Conservation (phyloP, 257 asterid genomes). For the Gentiana macrophylla region DNA sequence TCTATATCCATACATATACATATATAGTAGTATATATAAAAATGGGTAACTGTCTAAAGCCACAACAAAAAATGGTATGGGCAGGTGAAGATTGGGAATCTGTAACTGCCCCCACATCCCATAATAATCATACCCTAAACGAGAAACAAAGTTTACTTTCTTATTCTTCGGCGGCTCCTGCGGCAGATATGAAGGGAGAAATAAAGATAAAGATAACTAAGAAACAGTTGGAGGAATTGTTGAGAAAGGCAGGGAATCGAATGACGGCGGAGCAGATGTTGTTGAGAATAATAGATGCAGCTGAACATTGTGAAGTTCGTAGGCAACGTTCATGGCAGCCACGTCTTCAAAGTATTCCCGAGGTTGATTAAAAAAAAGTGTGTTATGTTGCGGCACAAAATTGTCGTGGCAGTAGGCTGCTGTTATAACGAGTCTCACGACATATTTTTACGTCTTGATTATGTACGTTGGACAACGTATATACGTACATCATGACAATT, state of each 20-base stretch:
- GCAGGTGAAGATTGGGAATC: conserved; percentile 18
- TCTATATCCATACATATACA: not conserved
- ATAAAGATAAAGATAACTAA: conserved; percentile 36
- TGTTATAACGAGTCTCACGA: no score
- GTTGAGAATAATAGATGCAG: conserved; percentile 19
- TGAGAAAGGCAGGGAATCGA: conserved; percentile 24
- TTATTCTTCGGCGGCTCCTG: not conserved
- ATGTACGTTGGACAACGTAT: no score
- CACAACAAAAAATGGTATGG: conserved; percentile 22
- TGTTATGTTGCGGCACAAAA: no score
- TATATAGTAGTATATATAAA: no score
- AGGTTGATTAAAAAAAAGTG: conserved; percentile 13
- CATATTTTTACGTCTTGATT: no score
- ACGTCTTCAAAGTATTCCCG: conserved; percentile 41
- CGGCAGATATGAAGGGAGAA: conserved; percentile 1
- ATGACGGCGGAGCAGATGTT: conserved; percentile 36
- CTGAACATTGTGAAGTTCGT: conserved; percentile 4
- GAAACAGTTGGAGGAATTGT: conserved; percentile 33
- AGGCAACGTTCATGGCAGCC: conserved; percentile 38
- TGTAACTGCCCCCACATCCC: not conserved
- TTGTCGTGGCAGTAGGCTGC: no score
- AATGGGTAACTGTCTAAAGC: conserved; percentile 42
- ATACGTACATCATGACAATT: no score
- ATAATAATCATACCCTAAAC: no score
- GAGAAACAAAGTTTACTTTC: conserved; percentile 12